Conservation (phyloP, 2,329 filamentous ascomycete species). For the Trichoderma sp. region DNA sequence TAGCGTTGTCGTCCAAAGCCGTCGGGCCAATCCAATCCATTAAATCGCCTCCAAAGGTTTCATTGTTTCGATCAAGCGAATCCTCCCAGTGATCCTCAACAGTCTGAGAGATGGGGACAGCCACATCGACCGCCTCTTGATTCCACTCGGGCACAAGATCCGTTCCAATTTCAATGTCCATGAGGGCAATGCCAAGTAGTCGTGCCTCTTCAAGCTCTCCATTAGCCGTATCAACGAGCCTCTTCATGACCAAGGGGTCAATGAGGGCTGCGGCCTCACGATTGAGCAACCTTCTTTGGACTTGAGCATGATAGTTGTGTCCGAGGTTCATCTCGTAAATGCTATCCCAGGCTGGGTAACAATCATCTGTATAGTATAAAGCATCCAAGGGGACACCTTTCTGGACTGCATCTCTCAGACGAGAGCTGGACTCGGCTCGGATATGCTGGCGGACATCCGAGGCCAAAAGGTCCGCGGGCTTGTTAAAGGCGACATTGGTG, state of each 20-base stretch:
- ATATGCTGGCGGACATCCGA: constrained; percentile 33
- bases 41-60: neutral
- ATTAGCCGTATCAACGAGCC: constrained; percentile 38
- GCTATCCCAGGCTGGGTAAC: constrained; percentile 38
- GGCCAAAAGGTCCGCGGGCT: neutral
- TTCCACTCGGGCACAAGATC: constrained; percentile 40
- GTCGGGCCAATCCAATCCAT: too few relatives aligned
- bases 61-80: neutral
- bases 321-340: constrained; percentile 29
- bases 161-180: constrained; percentile 35
- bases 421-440: constrained; percentile 33
- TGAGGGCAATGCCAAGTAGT: constrained; percentile 31
- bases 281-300: constrained; percentile 36
- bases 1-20: neutral
- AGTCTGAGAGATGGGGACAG: neutral
- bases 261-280: constrained; percentile 31
- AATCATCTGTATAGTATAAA: constrained; percentile 37
- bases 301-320: constrained; percentile 34
- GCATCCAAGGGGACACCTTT: constrained; percentile 30
- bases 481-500: too few relatives aligned
- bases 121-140: neutral
- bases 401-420: constrained; percentile 34
- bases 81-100: neutral
- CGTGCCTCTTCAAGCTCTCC: constrained; percentile 36
- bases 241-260: constrained; percentile 31